A percentile compares a stretch with the other conserved stretches of the same genome.
Evolutionary conservation across 305 asterid species (phyloP).

Genomic region (Fraxinus floribunda): DNA sequence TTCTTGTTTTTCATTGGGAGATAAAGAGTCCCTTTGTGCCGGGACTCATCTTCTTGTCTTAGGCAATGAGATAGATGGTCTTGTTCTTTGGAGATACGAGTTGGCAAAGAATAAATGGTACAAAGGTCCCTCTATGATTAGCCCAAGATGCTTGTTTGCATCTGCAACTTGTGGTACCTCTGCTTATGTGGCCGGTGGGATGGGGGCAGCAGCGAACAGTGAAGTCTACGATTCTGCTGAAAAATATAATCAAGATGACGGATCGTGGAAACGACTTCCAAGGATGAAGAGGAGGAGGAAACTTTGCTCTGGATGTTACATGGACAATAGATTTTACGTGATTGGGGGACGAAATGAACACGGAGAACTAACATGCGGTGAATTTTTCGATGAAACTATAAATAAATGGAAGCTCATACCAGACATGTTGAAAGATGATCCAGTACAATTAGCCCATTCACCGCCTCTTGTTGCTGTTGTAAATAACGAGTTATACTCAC

Average conservation of each 20-base stretch:
- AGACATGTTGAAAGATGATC: neutral
- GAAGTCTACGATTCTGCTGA: slow-evolving; percentile 58
- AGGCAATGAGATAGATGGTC: slow-evolving; percentile 64
- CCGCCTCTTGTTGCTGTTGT: neutral
- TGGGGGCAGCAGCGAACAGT: slow-evolving; percentile 29
- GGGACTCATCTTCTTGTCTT: slow-evolving; percentile 67
- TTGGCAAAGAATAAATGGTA: slow-evolving; percentile 53
- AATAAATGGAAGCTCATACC: slow-evolving; percentile 24
- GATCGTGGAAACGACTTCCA: slow-evolving; percentile 61
- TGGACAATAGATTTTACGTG: slow-evolving; percentile 66
- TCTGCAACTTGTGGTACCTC: slow-evolving; percentile 59
- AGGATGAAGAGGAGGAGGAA: slow-evolving; percentile 54
- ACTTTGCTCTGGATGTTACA: slow-evolving; percentile 61
- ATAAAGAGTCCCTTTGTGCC: slow-evolving; percentile 71
- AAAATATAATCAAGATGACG: slow-evolving; percentile 45
- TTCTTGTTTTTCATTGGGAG: slow-evolving; percentile 53
- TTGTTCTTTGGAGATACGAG: slow-evolving; percentile 65
- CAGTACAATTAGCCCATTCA: neutral
- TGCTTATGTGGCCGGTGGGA: slow-evolving; percentile 77
- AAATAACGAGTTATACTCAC: slow-evolving; percentile 41
- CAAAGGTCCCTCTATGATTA: slow-evolving; percentile 64
- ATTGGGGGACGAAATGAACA: slow-evolving; percentile 63
- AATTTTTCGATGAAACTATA: slow-evolving; percentile 47
- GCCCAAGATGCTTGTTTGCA: slow-evolving; percentile 73
- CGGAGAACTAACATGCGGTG: slow-evolving; percentile 68